phyloP scores from a whole-genome alignment of 306 rosid species.

The Morella rubra region DNA sequence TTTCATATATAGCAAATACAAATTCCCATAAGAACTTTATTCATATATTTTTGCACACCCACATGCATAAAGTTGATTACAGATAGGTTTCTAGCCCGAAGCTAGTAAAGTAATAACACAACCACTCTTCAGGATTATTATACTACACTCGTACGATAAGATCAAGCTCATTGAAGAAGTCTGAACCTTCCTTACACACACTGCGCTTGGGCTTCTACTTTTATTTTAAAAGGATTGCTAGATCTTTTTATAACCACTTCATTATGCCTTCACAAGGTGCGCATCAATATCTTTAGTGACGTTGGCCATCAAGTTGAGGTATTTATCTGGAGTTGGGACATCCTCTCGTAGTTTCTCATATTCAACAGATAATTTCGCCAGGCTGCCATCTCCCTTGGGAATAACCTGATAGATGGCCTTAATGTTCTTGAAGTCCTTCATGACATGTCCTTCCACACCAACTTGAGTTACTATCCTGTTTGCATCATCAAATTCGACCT shows the following conservation, averaged over 20 bases:
- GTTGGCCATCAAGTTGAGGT: constrained; percentile 25
- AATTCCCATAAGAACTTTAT: too few relatives aligned
- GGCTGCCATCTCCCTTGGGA: constrained; percentile 26
- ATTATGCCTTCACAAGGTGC: constrained; percentile 28
- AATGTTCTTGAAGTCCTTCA: constrained; percentile 31
- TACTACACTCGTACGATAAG: too few relatives aligned
- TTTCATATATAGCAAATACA: too few relatives aligned
- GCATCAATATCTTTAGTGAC: constrained; percentile 36
- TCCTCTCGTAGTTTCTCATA: constrained; percentile 33
- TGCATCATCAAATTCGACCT: constrained; percentile 31
- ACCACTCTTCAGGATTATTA: too few relatives aligned
- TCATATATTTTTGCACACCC: too few relatives aligned
- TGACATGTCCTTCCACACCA: constrained; percentile 38
- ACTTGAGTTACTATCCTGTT: background rate
- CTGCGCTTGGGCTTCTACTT: too few relatives aligned
- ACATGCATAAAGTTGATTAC: too few relatives aligned
- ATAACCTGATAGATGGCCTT: constrained; percentile 16
- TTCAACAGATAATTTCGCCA: constrained; percentile 19
- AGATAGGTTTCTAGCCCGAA: too few relatives aligned
- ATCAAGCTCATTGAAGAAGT: too few relatives aligned
- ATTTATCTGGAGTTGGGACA: constrained; percentile 31
- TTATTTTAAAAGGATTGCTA: too few relatives aligned
- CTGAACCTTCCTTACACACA: too few relatives aligned
- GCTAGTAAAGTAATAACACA: too few relatives aligned
- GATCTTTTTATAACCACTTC: background rate